A percentile compares a stretch with the other conserved stretches of the same genome.
Evolutionary conservation across 768 basidiomycete genomes (phyloP).

Genomic region (Tylopilus felleus): DNA sequence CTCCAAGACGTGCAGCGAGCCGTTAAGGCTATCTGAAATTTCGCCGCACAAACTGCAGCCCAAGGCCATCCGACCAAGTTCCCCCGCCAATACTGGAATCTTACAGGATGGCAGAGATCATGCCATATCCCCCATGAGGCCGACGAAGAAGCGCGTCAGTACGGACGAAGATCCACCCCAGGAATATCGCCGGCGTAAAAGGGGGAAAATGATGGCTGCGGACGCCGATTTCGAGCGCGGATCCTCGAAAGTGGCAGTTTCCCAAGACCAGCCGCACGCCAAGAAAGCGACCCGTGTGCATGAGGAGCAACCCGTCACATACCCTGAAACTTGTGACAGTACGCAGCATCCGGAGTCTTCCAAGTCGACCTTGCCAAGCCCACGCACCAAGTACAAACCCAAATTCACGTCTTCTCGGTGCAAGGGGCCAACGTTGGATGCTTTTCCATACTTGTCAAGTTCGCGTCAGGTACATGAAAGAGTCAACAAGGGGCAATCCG

Average conservation of each 20-base stretch:
- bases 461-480: conserved; percentile 11
- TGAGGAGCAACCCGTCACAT: conserved; percentile 4
- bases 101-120: conserved; percentile 18
- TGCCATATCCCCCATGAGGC: conserved; percentile 40
- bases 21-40: conserved; percentile 49
- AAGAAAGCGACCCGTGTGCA: conserved; percentile 4
- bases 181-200: conserved; percentile 29
- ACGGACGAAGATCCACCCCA: conserved; percentile 23
- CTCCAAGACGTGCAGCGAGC: conserved; percentile 4
- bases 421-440: conserved; percentile 18
- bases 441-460: conserved; percentile 19
- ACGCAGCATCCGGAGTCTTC: conserved; percentile 1
- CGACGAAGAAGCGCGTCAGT: conserved; percentile 47
- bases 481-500: conserved; percentile 3
- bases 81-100: conserved; percentile 9
- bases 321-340: conserved; percentile 3
- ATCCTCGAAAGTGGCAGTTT: conserved; percentile 18
- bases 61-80: conserved; percentile 1
- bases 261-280: conserved; percentile 1
- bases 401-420: conserved; percentile 8
- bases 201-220: conserved; percentile 26
- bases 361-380: conserved; percentile 18
- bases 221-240: conserved; percentile 8
- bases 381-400: conserved; percentile 32
- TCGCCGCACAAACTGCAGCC: conserved; percentile 38